These are phyloP conservation scores for Cyclotella kingstonii DNA, from an alignment of 108 stramenopile species.

Conservation along the genomic window DNA sequence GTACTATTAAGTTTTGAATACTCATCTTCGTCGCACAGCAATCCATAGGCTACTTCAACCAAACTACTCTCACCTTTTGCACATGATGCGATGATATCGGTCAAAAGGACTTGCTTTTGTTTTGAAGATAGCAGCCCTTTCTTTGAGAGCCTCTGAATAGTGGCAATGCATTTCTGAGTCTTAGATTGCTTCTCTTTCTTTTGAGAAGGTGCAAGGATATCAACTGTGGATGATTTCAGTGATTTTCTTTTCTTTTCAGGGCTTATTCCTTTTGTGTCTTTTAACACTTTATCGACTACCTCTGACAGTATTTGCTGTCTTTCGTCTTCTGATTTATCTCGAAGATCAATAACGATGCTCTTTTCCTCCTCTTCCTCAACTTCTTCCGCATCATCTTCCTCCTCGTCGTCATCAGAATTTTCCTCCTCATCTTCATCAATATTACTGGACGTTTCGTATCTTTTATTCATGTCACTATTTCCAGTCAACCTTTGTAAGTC, in stretches of 20 bases:
- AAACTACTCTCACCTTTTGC: conserved; percentile 67
- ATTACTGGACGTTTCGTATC: background rate
- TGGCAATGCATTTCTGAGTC: conserved; percentile 64
- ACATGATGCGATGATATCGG: conserved; percentile 79
- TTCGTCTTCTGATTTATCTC: conserved; percentile 39
- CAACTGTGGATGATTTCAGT: conserved; percentile 2
- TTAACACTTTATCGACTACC: conserved; percentile 24
- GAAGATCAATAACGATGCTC: conserved; percentile 37
- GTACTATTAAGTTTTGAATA: conserved; percentile 31
- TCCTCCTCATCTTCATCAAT: conserved; percentile 24
- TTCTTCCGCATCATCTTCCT: conserved; percentile 38
- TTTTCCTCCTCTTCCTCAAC: conserved; percentile 17
- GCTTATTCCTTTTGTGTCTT: conserved; percentile 1
- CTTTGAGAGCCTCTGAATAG: conserved; percentile 62
- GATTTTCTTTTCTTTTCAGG: background rate
- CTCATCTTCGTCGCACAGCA: conserved; percentile 50
- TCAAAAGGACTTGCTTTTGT: conserved; percentile 78
- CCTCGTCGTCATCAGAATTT: conserved; percentile 19
- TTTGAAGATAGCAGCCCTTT: conserved; percentile 67
- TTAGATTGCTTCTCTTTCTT: conserved; percentile 12
- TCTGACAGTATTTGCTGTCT: conserved; percentile 41
- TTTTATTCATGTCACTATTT: background rate
- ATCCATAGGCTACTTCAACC: conserved; percentile 80
- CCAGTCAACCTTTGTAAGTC: conserved; percentile 22
- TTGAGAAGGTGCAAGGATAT: background rate